These are phyloP conservation scores for Rubia peregrina DNA, from an alignment of 305 asterid genomes.

Conservation along the genomic window DNA sequence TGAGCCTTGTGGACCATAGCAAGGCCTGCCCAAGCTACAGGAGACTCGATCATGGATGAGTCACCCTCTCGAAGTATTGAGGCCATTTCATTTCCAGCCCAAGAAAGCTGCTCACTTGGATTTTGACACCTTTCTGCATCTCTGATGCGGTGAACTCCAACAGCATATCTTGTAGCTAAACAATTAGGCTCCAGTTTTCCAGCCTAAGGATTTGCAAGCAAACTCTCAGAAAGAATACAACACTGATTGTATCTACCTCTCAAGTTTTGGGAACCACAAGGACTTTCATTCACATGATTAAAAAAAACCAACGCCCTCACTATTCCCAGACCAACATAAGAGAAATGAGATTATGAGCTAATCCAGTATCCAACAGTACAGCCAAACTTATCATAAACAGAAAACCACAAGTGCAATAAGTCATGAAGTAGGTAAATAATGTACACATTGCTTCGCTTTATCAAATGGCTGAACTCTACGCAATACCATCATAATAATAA, in stretches of 20 bases:
- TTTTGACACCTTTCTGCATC: slow-evolving; percentile 96
- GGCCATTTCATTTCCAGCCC: slow-evolving; percentile 99
- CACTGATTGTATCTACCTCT: neutral
- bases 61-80: slow-evolving; percentile 91
- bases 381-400: neutral
- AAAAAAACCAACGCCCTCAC: neutral
- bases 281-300: neutral
- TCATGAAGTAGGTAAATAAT: neutral
- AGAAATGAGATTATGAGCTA: neutral
- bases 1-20: slow-evolving; percentile 90
- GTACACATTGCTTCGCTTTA: neutral
- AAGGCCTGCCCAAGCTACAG: slow-evolving; percentile 92
- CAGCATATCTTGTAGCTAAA: slow-evolving; percentile 83
- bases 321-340: no score
- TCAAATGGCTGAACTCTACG: neutral
- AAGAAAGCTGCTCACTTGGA: slow-evolving; percentile 82
- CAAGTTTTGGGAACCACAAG: neutral
- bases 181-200: slow-evolving; percentile 95
- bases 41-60: slow-evolving; percentile 57
- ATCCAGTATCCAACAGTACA: neutral
- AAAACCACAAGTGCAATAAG: neutral
- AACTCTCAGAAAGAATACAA: slow-evolving; percentile 17
- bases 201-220: slow-evolving; percentile 45
- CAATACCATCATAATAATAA: neutral
- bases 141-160: slow-evolving; percentile 83